Percentiles rank a stretch among this genome's conserved stretches.
Conservation (phyloP, 2,329 filamentous ascomycete genomes). For the Verticillium zaregamsianum region DNA sequence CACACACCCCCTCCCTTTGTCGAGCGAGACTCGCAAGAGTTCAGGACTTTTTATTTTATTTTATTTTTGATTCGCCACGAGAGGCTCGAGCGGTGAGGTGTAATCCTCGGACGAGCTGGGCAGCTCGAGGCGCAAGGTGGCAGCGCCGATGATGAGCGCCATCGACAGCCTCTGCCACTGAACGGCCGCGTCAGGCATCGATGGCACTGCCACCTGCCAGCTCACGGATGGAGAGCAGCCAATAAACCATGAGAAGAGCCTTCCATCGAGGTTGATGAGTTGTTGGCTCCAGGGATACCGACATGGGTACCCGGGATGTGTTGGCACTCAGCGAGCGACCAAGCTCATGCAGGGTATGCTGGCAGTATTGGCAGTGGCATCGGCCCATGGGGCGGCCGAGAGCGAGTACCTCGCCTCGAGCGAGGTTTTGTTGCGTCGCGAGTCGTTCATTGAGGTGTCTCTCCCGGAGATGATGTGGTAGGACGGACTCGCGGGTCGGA, state of each 20-base stretch:
- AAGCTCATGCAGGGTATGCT: conserved; percentile 15
- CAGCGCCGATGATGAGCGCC: not conserved
- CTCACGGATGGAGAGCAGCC: conserved; percentile 10
- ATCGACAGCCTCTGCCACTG: not conserved
- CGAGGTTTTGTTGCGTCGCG: too few species aligned
- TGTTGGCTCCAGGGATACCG: conserved; percentile 8
- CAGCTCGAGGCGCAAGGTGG: not conserved
- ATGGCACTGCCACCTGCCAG: conserved; percentile 6
- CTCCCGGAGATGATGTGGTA: not conserved
- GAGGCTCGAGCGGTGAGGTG: not conserved
- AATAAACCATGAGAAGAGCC: conserved; percentile 6
- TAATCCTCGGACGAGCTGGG: not conserved
- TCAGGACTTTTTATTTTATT: too few species aligned
- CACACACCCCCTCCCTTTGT: too few species aligned
- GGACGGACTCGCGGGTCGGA: not conserved
- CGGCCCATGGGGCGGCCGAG: not conserved
- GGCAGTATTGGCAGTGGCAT: not conserved
- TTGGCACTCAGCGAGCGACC: conserved; percentile 16
- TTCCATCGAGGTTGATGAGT: conserved; percentile 8
- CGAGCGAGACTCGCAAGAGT: too few species aligned
- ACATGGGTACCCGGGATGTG: conserved; percentile 17
- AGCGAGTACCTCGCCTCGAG: not conserved
- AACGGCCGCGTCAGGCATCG: conserved; percentile 5
- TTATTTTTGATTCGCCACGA: not conserved
- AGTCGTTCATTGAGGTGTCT: not conserved